Base-by-base conservation (phyloP, 179 eudicot species). In the Beta lomatogona region DNA sequence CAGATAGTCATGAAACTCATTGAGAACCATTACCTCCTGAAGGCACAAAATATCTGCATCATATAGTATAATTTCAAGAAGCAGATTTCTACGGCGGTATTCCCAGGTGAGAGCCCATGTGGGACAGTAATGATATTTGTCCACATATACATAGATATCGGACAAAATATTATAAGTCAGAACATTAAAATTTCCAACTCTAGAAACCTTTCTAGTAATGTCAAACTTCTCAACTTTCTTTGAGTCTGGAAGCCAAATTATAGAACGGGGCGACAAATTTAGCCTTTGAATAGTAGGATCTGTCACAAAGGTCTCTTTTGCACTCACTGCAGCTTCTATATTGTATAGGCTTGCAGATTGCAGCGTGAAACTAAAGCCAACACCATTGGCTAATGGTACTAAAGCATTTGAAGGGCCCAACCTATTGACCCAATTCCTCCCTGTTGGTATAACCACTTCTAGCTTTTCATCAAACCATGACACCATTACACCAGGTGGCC, bases 51-150 rank as follows among this genome's bases (percentile, higher is more conserved):
- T 81, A 76, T 86, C 89, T 11, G 89, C 89, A 78, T 79, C 69
- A 64, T 84, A 86, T n/a, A 19, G 70, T 13, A 78, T 5, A 22
- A 86, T 68, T 63, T 86, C 88, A 73, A 64, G 80, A 57, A 86
- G 82, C 78, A 86, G 80, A 76, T 81, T 83, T 21, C 78, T 67
- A 67, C 82, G 61, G 44, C 88, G 88, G 52, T 86, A 86, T 55
- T 83, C 80, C 88, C 88, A 86, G n/a, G 77, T 73, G 48, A 86
- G 73, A 66, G 89, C 89, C 89, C 89, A 86, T 54, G 67, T 61
- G 44, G 89, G 85, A 72, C 89, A 86, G 76, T 79, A 86, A 45
- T 11, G 57, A 57, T 86, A 86, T 25, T 63, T 78, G 28, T 76
- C 76, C 61, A 25, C 12, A 76, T 57, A 53, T 9, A 41, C 48